Evolutionary conservation across 2,329 filamentous ascomycete genomes (phyloP).

Genomic region (Biscogniauxia mediterranea): DNA sequence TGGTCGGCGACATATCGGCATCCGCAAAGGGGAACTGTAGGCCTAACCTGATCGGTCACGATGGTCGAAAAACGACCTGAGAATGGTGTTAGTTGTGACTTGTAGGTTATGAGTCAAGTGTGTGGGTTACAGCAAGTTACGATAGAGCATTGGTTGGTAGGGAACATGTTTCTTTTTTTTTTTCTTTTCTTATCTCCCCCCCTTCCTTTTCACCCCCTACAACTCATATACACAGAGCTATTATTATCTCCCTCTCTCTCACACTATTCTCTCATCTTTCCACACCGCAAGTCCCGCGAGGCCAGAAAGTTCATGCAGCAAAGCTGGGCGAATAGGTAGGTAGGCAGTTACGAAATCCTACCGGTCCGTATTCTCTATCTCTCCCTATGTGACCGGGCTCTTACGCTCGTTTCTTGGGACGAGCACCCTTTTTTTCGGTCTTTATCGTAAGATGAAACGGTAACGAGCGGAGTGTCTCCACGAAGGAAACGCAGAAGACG

Average conservation of each 20-base stretch:
- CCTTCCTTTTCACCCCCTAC: background rate
- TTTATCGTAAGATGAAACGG: background rate
- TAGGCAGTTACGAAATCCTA: background rate
- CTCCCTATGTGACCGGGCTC: background rate
- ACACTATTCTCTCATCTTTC: background rate
- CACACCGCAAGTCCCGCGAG: slow-evolving; percentile 4
- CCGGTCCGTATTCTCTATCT: background rate
- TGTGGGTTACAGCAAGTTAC: background rate
- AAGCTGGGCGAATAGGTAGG: slow-evolving; percentile 1
- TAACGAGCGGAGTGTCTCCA: background rate
- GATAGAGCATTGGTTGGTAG: background rate
- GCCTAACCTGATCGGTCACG: background rate
- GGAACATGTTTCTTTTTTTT: no score
- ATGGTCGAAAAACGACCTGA: background rate
- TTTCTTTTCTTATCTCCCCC: no score
- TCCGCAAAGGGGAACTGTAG: background rate
- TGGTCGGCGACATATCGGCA: background rate
- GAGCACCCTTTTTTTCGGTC: no score
- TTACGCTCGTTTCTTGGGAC: background rate
- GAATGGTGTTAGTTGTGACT: background rate
- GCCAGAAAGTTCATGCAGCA: background rate
- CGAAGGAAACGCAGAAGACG: background rate
- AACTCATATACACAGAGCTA: background rate
- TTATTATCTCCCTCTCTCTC: background rate
- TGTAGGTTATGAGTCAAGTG: background rate